phyloP scores from a whole-genome alignment of 169 alveolate genomes.

The Ichthyophthirius multifiliis region DNA sequence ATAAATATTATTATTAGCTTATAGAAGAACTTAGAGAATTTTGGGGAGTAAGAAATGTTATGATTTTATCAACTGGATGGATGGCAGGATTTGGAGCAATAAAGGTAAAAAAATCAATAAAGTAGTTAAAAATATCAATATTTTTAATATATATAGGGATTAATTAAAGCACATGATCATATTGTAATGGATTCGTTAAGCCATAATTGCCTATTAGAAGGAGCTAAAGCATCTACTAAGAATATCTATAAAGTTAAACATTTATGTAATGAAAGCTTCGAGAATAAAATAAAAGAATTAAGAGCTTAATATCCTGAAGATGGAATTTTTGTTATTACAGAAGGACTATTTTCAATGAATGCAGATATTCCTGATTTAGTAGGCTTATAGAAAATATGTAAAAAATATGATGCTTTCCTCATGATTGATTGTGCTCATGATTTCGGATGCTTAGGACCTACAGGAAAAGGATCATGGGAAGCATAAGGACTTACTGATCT shows the following conservation, averaged over 20 bases:
- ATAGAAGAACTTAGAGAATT: slow-evolving; percentile 38
- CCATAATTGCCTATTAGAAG: slow-evolving; percentile 44
- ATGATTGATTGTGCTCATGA: slow-evolving; percentile 46
- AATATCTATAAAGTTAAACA: slow-evolving; percentile 35
- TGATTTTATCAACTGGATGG: slow-evolving; percentile 43
- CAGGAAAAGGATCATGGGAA: slow-evolving; percentile 41
- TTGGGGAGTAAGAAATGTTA: slow-evolving; percentile 33
- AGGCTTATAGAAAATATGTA: slow-evolving; percentile 15
- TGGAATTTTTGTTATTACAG: slow-evolving; percentile 44
- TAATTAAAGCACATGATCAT: slow-evolving; percentile 36
- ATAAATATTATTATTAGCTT: slow-evolving; percentile 29
- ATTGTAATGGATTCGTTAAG: slow-evolving; percentile 41
- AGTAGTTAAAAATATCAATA: background rate
- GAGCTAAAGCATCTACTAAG: slow-evolving; percentile 40
- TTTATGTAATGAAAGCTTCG: slow-evolving; percentile 35
- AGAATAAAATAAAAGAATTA: slow-evolving; percentile 23
- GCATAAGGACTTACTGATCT: slow-evolving; percentile 26
- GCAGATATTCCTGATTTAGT: slow-evolving; percentile 35
- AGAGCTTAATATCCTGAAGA: slow-evolving; percentile 32
- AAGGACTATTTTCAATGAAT: slow-evolving; percentile 45
- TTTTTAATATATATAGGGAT: background rate
- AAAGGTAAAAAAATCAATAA: background rate
- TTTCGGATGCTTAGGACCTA: slow-evolving; percentile 45
- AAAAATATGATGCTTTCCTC: slow-evolving; percentile 37
- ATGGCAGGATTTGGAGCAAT: slow-evolving; percentile 42